Conservation (phyloP, 257 asterid species). For the Solanum pennellii region DNA sequence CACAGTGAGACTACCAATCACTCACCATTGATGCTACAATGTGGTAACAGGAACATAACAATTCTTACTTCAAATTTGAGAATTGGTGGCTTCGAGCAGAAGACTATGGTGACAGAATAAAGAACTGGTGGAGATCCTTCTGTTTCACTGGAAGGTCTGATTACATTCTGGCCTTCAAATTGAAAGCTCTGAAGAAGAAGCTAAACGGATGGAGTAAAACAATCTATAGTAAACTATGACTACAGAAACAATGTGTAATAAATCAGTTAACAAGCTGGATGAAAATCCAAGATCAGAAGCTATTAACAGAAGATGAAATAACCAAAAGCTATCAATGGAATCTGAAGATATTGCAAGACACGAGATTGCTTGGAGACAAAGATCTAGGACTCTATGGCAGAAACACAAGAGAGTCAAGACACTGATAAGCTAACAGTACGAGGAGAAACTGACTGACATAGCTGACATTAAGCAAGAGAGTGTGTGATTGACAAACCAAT, state of each 20-base stretch:
- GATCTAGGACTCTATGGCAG: neutral
- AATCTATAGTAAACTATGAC: neutral
- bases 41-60: neutral
- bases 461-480: neutral
- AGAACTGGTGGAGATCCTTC: neutral
- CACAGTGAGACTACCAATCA: neutral
- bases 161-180: neutral
- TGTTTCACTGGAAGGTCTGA: neutral
- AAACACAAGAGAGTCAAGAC: neutral
- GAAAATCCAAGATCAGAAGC: neutral
- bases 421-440: neutral
- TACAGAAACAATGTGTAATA: neutral
- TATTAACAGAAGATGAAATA: neutral
- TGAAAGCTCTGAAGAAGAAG: neutral
- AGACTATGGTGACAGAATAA: neutral
- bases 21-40: neutral
- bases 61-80: neutral
- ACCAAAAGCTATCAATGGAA: neutral
- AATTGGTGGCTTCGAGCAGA: neutral
- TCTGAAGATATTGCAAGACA: neutral
- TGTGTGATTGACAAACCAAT: neutral
- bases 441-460: neutral
- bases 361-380: neutral
- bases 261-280: neutral
- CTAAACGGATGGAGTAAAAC: neutral